Percentiles rank a stretch among this genome's conserved stretches.
These are phyloP conservation scores for Peniophora sp. DNA, from an alignment of 1,284 basidiomycete species.

Conservation along the genomic window DNA sequence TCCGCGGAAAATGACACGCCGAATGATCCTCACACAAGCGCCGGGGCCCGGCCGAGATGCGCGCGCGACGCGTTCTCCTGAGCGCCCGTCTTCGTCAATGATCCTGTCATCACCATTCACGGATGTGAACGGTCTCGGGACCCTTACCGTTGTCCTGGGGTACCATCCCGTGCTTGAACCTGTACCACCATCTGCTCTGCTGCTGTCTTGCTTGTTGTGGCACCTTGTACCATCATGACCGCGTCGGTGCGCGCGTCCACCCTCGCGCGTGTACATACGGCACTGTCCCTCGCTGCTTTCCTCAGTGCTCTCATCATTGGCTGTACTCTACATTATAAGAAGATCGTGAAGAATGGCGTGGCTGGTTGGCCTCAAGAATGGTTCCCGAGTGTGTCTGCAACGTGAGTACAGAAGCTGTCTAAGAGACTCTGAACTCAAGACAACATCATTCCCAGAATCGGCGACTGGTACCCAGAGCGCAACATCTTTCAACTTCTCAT, in stretches of 20 bases:
- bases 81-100: too few species aligned
- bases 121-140: too few species aligned
- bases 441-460: conserved; percentile 46
- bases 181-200: too few species aligned
- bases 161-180: too few species aligned
- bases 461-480: conserved; percentile 88
- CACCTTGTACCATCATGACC: too few species aligned
- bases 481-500: conserved; percentile 89
- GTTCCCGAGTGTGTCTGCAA: conserved; percentile 91
- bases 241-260: conserved; percentile 29
- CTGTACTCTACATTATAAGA: conserved; percentile 70
- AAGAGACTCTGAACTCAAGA: neutral
- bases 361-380: conserved; percentile 85
- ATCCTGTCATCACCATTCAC: too few species aligned
- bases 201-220: too few species aligned
- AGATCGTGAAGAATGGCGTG: conserved; percentile 85
- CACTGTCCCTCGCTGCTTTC: conserved; percentile 69
- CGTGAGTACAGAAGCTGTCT: conserved; percentile 46
- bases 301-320: conserved; percentile 61
- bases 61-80: too few species aligned
- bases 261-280: conserved; percentile 62
- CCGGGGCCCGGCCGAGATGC: too few species aligned
- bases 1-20: too few species aligned
- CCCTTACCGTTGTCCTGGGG: too few species aligned
- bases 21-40: too few species aligned